Conservation (phyloP, 2,329 filamentous ascomycete genomes). For the Polytolypa hystricis region DNA sequence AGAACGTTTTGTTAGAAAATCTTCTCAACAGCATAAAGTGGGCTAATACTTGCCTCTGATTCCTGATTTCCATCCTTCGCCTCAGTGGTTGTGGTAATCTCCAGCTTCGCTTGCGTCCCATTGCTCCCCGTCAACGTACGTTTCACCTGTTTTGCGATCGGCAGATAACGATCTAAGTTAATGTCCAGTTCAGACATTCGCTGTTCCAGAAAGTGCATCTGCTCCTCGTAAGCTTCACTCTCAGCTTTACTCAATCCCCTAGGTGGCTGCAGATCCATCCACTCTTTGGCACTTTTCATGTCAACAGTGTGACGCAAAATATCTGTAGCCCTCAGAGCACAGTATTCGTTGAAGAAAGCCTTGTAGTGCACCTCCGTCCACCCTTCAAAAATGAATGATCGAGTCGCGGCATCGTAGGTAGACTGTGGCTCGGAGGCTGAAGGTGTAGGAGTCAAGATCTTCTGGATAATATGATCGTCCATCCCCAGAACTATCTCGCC, state of each 20-base stretch:
- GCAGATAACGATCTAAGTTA: no score
- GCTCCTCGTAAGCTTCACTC: not conserved
- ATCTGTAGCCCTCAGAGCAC: conserved; percentile 1
- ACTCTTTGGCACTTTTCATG: not conserved
- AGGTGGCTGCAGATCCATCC: not conserved
- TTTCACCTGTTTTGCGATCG: no score
- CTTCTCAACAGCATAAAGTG: no score
- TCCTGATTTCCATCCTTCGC: no score
- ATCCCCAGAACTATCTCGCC: not conserved
- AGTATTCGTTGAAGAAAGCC: conserved; percentile 6
- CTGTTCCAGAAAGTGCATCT: no score
- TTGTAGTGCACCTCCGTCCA: conserved; percentile 6
- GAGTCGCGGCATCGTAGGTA: not conserved
- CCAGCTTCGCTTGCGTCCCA: no score
- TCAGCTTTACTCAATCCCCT: not conserved
- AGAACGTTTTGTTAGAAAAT: no score
- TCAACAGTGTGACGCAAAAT: not conserved
- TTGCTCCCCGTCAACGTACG: no score
- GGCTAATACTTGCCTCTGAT: no score
- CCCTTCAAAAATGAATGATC: conserved; percentile 1
- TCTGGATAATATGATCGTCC: not conserved
- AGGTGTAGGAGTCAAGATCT: conserved; percentile 3
- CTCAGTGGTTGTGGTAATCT: no score
- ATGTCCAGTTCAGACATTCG: no score
- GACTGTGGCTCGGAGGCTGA: not conserved